A percentile compares a stretch with the other conserved stretches of the same genome.
Conservation (phyloP, 2,329 filamentous ascomycete genomes). For the Arthrobotrys musiformis region DNA sequence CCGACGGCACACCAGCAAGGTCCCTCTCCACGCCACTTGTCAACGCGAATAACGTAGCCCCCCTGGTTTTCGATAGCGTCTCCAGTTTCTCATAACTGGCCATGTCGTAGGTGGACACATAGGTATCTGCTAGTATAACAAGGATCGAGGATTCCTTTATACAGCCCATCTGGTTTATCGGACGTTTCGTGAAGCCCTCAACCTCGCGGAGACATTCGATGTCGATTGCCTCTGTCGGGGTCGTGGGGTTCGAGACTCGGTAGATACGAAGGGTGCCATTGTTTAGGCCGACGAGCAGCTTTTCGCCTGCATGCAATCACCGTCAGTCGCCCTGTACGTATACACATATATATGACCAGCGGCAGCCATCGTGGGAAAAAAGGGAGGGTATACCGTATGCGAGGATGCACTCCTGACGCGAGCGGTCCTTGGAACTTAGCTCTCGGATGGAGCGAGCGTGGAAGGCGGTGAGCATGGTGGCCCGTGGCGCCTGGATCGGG, state of each 20-base stretch:
- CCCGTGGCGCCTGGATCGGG: conserved; percentile 58
- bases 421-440: conserved; percentile 94
- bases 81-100: conserved; percentile 85
- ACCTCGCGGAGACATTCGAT: conserved; percentile 90
- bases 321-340: too few species aligned
- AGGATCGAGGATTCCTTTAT: conserved; percentile 95
- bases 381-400: conserved; percentile 75
- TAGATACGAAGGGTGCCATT: conserved; percentile 90
- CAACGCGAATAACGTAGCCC: conserved; percentile 88
- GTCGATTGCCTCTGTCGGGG: conserved; percentile 60
- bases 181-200: conserved; percentile 89
- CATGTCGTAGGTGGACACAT: conserved; percentile 89
- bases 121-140: conserved; percentile 87
- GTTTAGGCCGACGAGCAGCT: conserved; percentile 89
- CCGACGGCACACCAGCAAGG: conserved; percentile 86
- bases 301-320: conserved; percentile 72
- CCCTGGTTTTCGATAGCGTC: conserved; percentile 82
- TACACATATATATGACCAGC: background rate
- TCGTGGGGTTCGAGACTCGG: conserved; percentile 62
- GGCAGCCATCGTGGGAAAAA: background rate
- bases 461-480: conserved; percentile 94
- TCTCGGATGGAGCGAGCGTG: conserved; percentile 96
- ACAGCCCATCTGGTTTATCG: conserved; percentile 91
- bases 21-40: conserved; percentile 97
- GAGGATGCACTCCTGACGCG: conserved; percentile 93